Evolutionary conservation across 2,329 filamentous ascomycete species (phyloP), one percentile per base, ranked within the genome.

Genomic region (Coleophoma crateriformis): DNA sequence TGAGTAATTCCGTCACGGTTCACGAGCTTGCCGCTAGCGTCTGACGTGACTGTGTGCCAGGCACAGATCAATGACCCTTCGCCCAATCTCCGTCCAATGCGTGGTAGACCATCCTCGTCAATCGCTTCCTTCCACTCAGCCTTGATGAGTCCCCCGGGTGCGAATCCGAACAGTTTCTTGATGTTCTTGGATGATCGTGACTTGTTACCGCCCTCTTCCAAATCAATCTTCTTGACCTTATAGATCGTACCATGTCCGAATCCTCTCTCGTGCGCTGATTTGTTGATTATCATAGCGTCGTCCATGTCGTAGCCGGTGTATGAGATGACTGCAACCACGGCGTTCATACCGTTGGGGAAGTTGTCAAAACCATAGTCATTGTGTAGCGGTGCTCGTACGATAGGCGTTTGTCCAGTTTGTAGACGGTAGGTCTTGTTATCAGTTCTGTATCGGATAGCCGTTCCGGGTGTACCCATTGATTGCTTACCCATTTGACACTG

Each of bases 251-350:
- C 94, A 63, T 97, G 84, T 35, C 90, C 92, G 63, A 99, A 97
- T 13, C 94, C 94, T 59, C 94, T 84, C 70, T 99, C 94, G 68
- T 96, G 90, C 3, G 92, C 85, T 17, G 90, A 96, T 68, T 97
- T 97, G 76, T 97, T 97, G 66, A 99, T 77, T 65, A 99, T 97
- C 92, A 97, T 97, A 66, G 94, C 94, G 72, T 99, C 94, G 77
- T 99, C 94, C 94, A 99, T 99, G 77, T 99, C 94, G 71, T 97
- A 99, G 46, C 92, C 94, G 2, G 92, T 97, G 69, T 99, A 99
- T 0, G 92, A 96, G 56, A 99, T 96, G 67, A 99, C 95, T 51
- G 94, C 94, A 51, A 99, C 94, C 37, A 97, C 84, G 8, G 90
- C 90, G 63, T 99, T 99, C 63, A 84, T 91, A 27, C 94, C 94